Conservation (phyloP, 352 stramenopile genomes). For the Phytophthora ohioensis region DNA sequence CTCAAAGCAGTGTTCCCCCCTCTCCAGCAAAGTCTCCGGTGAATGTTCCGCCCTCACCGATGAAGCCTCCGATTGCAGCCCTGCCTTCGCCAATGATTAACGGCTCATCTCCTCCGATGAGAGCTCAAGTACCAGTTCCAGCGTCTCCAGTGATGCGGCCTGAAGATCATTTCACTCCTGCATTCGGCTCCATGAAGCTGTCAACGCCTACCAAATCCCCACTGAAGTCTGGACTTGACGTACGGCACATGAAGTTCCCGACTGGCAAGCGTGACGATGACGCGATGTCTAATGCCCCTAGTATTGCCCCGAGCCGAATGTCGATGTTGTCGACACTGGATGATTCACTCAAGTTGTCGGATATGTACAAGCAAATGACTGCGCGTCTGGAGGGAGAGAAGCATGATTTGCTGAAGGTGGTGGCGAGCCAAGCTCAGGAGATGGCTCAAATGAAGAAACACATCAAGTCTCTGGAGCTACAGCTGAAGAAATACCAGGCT, state of each 20-base stretch:
- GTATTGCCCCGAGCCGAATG: conserved; percentile 42
- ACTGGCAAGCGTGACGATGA: conserved; percentile 43
- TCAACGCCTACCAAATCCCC: conserved; percentile 30
- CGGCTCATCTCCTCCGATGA: conserved; percentile 16
- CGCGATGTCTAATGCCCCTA: conserved; percentile 40
- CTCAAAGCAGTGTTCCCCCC: neutral
- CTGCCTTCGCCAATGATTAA: conserved; percentile 15
- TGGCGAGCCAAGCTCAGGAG: conserved; percentile 72
- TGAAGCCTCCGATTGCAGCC: conserved; percentile 11
- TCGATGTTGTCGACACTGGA: conserved; percentile 61
- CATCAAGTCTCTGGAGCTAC: conserved; percentile 72
- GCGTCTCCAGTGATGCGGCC: conserved; percentile 28
- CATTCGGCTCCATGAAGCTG: conserved; percentile 32
- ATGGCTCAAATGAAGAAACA: conserved; percentile 84
- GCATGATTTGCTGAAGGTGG: conserved; percentile 73
- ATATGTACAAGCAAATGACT: conserved; percentile 89
- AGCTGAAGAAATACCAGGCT: conserved; percentile 54
- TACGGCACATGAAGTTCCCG: conserved; percentile 38
- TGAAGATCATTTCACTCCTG: conserved; percentile 28
- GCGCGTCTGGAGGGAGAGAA: conserved; percentile 80
- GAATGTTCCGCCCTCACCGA: conserved; percentile 9
- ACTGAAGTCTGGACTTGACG: conserved; percentile 31
- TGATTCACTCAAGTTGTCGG: conserved; percentile 68
- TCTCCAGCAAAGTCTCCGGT: conserved; percentile 16
- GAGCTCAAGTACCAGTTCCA: conserved; percentile 21